Base-by-base conservation (phyloP, 306 rosid genomes). In the Boehmeria nivea region DNA sequence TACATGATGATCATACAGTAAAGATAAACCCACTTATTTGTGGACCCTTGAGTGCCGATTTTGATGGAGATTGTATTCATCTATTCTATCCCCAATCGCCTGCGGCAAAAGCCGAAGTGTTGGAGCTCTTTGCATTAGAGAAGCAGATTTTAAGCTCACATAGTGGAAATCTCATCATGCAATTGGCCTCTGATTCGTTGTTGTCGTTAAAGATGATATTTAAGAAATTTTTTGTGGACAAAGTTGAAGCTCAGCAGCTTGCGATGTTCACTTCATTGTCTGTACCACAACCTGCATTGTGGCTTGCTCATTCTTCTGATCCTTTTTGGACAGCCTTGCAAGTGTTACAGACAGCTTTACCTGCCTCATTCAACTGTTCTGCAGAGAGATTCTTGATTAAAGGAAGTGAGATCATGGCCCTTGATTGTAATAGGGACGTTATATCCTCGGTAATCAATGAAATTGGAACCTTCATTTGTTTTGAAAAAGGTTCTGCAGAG, bases 21-120 rank as follows among this genome's bases (percentile, higher is more conserved):
- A 91, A 91, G 72, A 91, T 87, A 51, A 91, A 91, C 64, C 99
- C 99, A 25, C 76, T 91, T 23, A 91, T 91, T 19, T 91, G 99
- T 75, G 99, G 89, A 46, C 93, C 96, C 16, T 71, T 87, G n/a
- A 75, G 95, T 48, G 96, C 95, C 3, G 99, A 91, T 72, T 91
- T 91, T 75, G 99, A 87, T 60, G 96, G 99, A 28, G 99, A 87
- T 48, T 91, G 99, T 66, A 64, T 84, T 42, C 99, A 91, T 57
- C 43, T 91, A 17, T 91, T 87, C 64, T 91, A 91, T 73, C 99
- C 99, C 0, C 96, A 91, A 74, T 87, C 95, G 5, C 86, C 83
- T 58, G 85, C 81, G 4, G 95, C 99, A 24, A 91, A 83, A 71
- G 99, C 96, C 9, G 99, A 91, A 74, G 96, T 91, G 19, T 51